Evolutionary conservation across 2,329 filamentous ascomycete species (phyloP).

Genomic region (Diaporthe velutina): DNA sequence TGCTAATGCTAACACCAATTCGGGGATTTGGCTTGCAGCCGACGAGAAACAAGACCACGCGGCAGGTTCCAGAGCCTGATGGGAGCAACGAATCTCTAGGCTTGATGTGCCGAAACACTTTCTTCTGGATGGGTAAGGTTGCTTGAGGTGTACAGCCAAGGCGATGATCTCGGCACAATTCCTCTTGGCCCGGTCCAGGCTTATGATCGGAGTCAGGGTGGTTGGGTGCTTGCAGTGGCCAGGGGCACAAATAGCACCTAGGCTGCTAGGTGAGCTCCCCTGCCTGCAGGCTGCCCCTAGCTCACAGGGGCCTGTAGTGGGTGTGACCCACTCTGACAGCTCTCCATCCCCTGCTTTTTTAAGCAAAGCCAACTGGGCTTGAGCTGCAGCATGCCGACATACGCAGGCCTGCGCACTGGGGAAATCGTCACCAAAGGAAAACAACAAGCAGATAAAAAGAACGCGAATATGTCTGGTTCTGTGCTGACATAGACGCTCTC

Average conservation of each 20-base stretch:
- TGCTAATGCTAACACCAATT: background rate
- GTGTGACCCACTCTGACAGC: constrained; percentile 4
- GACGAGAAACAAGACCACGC: background rate
- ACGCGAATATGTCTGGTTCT: constrained; percentile 18
- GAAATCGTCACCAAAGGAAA: background rate
- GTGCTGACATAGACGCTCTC: constrained; percentile 14
- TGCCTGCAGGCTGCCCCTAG: constrained; percentile 8
- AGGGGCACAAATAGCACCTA: background rate
- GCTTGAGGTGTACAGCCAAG: constrained; percentile 28
- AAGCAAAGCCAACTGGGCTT: background rate
- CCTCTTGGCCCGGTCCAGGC: constrained; percentile 15
- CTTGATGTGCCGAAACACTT: background rate
- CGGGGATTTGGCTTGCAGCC: background rate
- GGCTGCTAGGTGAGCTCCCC: background rate
- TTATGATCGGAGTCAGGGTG: background rate
- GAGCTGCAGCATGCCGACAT: constrained; percentile 13
- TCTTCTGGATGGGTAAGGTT: background rate
- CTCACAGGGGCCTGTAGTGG: background rate
- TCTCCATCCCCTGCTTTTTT: background rate
- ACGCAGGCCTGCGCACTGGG: background rate
- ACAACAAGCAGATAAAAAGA: constrained; percentile 22
- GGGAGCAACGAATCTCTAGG: background rate
- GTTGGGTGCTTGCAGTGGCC: background rate
- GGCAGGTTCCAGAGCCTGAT: background rate
- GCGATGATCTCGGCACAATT: constrained; percentile 3